phyloP scores from a whole-genome alignment of 495 filamentous ascomycete species.

The Immersiella caudata region DNA sequence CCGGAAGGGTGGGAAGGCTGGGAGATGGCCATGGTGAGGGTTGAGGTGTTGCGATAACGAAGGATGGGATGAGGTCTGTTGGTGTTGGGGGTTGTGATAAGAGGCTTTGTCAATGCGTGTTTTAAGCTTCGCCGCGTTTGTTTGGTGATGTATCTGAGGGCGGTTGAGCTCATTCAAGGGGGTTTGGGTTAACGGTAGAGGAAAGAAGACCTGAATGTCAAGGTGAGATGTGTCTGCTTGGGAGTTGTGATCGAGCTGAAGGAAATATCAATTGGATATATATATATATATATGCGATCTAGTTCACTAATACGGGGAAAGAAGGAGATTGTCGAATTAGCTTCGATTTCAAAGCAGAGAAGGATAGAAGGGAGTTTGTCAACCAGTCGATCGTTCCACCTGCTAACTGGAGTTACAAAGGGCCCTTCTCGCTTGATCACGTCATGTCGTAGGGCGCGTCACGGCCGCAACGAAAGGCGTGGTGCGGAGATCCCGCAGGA shows the following conservation, averaged over 20 bases:
- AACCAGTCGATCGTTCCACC: neutral
- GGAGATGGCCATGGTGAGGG: conserved; percentile 38
- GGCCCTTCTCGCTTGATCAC: conserved; percentile 19
- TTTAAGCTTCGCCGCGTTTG: neutral
- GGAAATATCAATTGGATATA: neutral
- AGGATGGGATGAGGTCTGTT: neutral
- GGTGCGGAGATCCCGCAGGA: neutral
- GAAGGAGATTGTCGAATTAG: neutral
- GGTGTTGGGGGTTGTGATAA: neutral
- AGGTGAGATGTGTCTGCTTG: neutral
- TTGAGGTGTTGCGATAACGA: no score
- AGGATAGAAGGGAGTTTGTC: conserved; percentile 7
- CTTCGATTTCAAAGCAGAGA: conserved; percentile 14
- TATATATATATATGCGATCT: neutral
- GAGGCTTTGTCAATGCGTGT: neutral
- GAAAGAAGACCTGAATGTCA: neutral
- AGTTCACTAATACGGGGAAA: neutral
- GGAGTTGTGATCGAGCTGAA: neutral
- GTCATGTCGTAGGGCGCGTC: conserved; percentile 18
- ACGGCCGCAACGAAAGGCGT: neutral
- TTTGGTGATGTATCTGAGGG: neutral
- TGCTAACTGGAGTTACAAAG: conserved; percentile 1
- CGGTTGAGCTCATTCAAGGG: neutral
- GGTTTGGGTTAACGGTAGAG: neutral
- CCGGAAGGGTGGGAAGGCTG: conserved; percentile 64